phyloP scores from a whole-genome alignment of 345 rosid species.

The Tarenaya hassleriana region DNA sequence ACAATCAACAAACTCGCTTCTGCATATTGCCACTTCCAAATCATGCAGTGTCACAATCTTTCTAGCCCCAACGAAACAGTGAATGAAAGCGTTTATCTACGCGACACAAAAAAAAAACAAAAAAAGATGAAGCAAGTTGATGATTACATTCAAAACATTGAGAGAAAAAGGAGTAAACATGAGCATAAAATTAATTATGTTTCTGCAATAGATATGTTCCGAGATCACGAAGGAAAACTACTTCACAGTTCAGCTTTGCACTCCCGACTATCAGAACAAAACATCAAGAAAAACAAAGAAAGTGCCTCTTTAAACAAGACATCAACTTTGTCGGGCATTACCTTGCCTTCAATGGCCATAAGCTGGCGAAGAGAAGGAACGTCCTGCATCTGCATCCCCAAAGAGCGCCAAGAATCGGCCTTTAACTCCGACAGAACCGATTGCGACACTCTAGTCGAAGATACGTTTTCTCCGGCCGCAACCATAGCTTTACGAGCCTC shows the following conservation, averaged over 20 bases:
- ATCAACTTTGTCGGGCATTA: constrained; percentile 13
- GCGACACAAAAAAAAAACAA: constrained; percentile 8
- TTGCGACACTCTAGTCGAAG: constrained; percentile 55
- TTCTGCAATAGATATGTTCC: neutral
- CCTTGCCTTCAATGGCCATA: constrained; percentile 67
- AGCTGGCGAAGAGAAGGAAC: constrained; percentile 59
- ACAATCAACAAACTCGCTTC: constrained; percentile 53
- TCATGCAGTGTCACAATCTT: constrained; percentile 66
- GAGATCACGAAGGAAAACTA: no score
- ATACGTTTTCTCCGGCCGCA: constrained; percentile 49
- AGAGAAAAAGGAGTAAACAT: neutral
- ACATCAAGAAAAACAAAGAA: neutral
- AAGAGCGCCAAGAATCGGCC: constrained; percentile 64
- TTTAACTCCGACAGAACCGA: constrained; percentile 36
- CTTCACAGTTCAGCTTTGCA: neutral
- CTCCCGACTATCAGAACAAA: no score
- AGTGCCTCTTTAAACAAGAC: no score
- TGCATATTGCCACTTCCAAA: constrained; percentile 65
- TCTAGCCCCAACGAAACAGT: constrained; percentile 69
- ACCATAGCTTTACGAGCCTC: constrained; percentile 37
- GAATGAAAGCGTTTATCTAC: constrained; percentile 83
- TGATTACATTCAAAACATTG: neutral
- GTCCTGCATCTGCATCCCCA: constrained; percentile 68
- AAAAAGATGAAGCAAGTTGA: neutral
- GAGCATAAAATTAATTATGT: no score